phyloP scores from a whole-genome alignment of 106 monocot genomes.

The Triglochin maritima region DNA sequence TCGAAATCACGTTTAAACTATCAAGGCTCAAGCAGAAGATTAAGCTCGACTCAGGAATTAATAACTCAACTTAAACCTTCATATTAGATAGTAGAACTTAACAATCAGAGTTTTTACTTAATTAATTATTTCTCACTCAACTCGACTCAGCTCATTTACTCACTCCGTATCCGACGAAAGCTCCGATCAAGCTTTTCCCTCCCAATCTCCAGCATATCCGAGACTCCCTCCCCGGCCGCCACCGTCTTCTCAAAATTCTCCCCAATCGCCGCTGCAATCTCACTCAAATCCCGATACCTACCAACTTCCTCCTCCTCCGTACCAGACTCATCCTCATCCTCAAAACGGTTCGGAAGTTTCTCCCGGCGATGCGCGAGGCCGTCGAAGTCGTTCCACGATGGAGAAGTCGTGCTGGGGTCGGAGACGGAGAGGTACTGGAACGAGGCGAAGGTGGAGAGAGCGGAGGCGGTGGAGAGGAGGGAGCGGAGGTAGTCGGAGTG shows the following conservation, averaged over 20 bases:
- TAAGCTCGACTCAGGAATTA: no score
- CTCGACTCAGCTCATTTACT: no score
- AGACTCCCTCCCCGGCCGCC: conserved; percentile 48
- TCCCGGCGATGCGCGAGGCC: conserved; percentile 6
- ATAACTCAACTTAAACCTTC: no score
- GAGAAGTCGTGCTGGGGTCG: conserved; percentile 46
- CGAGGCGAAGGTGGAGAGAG: conserved; percentile 57
- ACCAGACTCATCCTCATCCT: conserved; percentile 2
- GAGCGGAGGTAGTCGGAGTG: conserved; percentile 87
- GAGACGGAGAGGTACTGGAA: conserved; percentile 72
- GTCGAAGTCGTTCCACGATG: conserved; percentile 85
- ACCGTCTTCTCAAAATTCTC: conserved; percentile 72
- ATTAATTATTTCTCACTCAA: conserved; percentile 24
- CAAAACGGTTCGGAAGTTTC: not conserved
- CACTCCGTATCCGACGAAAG: conserved; percentile 80
- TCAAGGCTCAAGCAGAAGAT: not conserved
- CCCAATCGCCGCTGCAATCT: conserved; percentile 64
- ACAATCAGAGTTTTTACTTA: not conserved
- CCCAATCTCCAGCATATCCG: conserved; percentile 68
- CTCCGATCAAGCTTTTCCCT: conserved; percentile 73
- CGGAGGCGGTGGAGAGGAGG: conserved; percentile 56
- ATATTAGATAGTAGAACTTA: not conserved
- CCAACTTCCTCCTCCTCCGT: conserved; percentile 23
- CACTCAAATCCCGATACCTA: conserved; percentile 60
- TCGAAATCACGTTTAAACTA: not conserved